phyloP scores from a whole-genome alignment of 2,329 filamentous ascomycete species.

The Microsporum canis region DNA sequence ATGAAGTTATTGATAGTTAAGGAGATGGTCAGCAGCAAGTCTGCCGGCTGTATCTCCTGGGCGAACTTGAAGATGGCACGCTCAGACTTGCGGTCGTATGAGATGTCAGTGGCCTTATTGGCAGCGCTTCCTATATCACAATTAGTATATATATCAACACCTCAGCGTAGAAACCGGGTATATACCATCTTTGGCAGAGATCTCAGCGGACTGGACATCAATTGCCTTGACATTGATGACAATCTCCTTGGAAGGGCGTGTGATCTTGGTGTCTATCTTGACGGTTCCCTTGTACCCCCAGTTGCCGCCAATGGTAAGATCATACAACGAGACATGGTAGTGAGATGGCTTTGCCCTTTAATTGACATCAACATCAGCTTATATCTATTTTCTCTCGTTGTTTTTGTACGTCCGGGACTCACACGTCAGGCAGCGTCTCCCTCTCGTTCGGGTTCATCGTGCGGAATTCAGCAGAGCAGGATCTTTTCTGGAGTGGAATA shows the following conservation, averaged over 20 bases:
- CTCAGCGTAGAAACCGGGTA: neutral
- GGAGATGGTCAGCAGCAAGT: conserved; percentile 58
- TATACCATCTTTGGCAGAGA: conserved; percentile 28
- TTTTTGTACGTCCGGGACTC: conserved; percentile 16
- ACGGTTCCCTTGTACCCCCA: conserved; percentile 84
- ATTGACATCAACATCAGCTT: neutral
- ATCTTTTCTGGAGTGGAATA: conserved; percentile 18
- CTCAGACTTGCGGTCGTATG: conserved; percentile 74
- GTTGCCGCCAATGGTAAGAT: conserved; percentile 57
- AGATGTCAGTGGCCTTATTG: conserved; percentile 52
- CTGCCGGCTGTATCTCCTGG: conserved; percentile 55
- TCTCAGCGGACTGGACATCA: conserved; percentile 52
- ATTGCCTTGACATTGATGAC: conserved; percentile 78
- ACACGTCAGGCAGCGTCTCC: conserved; percentile 37
- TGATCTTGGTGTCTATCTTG: conserved; percentile 64
- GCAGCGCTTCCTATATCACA: conserved; percentile 12
- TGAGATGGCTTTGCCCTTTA: conserved; percentile 66
- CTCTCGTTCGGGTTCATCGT: conserved; percentile 34
- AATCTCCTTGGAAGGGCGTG: conserved; percentile 61
- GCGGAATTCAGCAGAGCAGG: conserved; percentile 33
- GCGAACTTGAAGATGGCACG: conserved; percentile 68
- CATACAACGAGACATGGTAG: conserved; percentile 71
- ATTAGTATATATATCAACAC: neutral
- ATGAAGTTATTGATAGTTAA: conserved; percentile 84
- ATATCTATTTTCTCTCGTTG: neutral